Evolutionary conservation across 2,329 filamentous ascomycete species (phyloP), one percentile per base, ranked within the genome.

Genomic region (Tympanopsis confertula): DNA sequence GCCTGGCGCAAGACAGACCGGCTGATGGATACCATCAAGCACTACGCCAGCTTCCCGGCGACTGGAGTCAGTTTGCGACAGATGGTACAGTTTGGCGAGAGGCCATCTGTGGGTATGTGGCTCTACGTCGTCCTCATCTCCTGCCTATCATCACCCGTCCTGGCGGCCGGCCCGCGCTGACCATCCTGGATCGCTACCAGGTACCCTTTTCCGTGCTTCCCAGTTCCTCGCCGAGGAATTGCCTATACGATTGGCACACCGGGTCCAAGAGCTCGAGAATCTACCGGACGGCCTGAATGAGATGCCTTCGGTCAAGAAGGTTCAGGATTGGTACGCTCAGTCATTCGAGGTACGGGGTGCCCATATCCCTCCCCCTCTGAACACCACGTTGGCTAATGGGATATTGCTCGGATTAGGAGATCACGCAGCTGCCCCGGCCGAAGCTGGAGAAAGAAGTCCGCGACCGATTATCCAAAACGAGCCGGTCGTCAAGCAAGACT

Each of bases 71-170:
- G 88, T 58, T 71, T 98, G 62, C 78, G 91, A 59, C 91, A 98
- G 72, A 98, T 98, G 91, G 89, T 96, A 41, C 89, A 96, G 61
- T 96, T 96, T 60, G 89, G 89, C 56, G 87, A 94, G 67, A 85
- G 79, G 59, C 88, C 89, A 38, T 95, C 88, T 13, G 85, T 80
- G 50, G 86, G 86, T 91, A 68, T 52, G 72, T 59, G 7, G 30
- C 18, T 26, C 30, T 39, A 4, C 33, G 19, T 35, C 14, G 39
- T 40, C 26, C 38, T 41, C 5, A 32, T 37, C 22, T 39, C 36
- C 20, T 36, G 12, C 17, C 5, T 32, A 33, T 33, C 15, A 28
- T 30, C 22, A 26, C 15, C 20, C 18, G 35, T 19, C 38, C 19
- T 17, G 33, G 28, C 28, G 32, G 17, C 22, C 24, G 38, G 38